These are phyloP conservation scores for Penicillium turbatum DNA, from an alignment of 495 filamentous ascomycete genomes.

Conservation along the genomic window DNA sequence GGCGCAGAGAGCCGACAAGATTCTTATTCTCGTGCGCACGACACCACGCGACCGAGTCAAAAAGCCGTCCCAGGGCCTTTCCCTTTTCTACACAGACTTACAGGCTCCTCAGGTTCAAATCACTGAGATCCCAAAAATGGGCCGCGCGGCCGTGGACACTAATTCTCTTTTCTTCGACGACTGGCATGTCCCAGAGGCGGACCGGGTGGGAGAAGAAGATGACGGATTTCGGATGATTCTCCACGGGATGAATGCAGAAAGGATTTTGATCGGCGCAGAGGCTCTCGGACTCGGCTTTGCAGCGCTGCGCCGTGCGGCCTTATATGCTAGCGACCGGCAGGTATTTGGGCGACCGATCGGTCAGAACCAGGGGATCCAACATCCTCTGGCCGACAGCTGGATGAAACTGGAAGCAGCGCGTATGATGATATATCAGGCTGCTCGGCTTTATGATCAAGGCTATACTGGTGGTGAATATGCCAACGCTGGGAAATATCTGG, in stretches of 20 bases:
- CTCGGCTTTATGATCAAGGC: slow-evolving; percentile 59
- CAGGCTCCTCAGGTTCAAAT: slow-evolving; percentile 30
- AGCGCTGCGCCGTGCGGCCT: slow-evolving; percentile 56
- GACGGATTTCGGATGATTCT: slow-evolving; percentile 71
- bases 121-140: slow-evolving; percentile 57
- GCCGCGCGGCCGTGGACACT: slow-evolving; percentile 66
- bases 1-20: slow-evolving; percentile 67
- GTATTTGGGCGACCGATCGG: slow-evolving; percentile 70
- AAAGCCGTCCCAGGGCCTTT: slow-evolving; percentile 64
- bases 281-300: slow-evolving; percentile 71
- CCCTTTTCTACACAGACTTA: slow-evolving; percentile 73
- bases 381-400: slow-evolving; percentile 67
- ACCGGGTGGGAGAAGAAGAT: slow-evolving; percentile 61
- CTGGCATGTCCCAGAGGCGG: slow-evolving; percentile 54
- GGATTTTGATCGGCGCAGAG: slow-evolving; percentile 70
- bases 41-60: slow-evolving; percentile 57
- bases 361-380: slow-evolving; percentile 67
- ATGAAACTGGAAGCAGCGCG: slow-evolving; percentile 79
- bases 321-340: slow-evolving; percentile 61
- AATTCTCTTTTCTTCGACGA: slow-evolving; percentile 79
- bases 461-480: slow-evolving; percentile 16
- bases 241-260: slow-evolving; percentile 79
- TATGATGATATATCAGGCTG: slow-evolving; percentile 70
- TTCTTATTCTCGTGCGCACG: slow-evolving; percentile 71
- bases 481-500: slow-evolving; percentile 59